phyloP scores from a whole-genome alignment of 2,329 filamentous ascomycete genomes.

The Fusarium equiseti region DNA sequence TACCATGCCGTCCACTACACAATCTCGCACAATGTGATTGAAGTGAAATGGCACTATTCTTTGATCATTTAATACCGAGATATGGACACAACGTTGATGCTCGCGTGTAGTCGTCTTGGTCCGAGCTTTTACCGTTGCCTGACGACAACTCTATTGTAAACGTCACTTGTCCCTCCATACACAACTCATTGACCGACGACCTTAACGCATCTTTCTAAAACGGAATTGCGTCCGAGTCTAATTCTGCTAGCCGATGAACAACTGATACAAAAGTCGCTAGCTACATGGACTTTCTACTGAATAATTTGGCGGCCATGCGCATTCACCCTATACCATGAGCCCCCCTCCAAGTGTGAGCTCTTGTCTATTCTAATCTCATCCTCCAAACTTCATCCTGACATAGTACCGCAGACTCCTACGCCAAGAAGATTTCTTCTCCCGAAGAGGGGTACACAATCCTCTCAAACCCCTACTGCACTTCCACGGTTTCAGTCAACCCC shows the following conservation, averaged over 20 bases:
- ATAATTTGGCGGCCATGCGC: constrained; percentile 30
- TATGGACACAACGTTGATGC: not conserved
- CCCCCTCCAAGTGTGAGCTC: constrained; percentile 45
- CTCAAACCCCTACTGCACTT: constrained; percentile 49
- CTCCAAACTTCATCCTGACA: not conserved
- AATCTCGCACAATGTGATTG: too few species aligned
- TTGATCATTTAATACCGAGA: not conserved
- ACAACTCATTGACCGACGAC: not conserved
- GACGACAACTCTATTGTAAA: constrained; percentile 6
- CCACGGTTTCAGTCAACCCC: constrained; percentile 55
- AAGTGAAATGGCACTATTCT: not conserved
- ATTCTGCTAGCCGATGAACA: not conserved
- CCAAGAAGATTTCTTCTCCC: constrained; percentile 56
- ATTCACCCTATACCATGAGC: constrained; percentile 43
- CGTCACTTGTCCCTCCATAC: constrained; percentile 16
- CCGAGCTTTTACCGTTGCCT: constrained; percentile 37
- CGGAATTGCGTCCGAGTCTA: not conserved
- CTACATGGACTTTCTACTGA: constrained; percentile 7
- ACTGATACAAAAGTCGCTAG: not conserved
- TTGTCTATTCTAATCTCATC: not conserved
- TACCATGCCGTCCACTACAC: not conserved
- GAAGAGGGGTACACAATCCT: constrained; percentile 50
- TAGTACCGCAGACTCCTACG: constrained; percentile 52
- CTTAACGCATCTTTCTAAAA: not conserved
- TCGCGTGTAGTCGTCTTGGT: not conserved